Evolutionary conservation across 495 filamentous ascomycete genomes (phyloP), one percentile per base, ranked within the genome.

Genomic region (Lasiosphaeria hispida): DNA sequence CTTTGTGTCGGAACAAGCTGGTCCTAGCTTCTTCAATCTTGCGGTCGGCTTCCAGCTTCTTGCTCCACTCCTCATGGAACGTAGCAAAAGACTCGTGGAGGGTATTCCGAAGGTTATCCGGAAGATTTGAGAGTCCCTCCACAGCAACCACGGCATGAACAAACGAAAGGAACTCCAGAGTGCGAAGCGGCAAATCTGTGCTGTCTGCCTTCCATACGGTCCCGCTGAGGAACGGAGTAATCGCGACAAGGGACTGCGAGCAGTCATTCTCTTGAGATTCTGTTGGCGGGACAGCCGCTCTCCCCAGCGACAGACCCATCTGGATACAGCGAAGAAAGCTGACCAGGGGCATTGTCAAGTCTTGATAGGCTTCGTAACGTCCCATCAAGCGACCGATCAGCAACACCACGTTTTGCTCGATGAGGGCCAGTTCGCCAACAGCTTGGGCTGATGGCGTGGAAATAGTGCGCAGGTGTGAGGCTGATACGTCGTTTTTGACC

Each of bases 251-350:
- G 13, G 72, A 63, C 14, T 63, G 62, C 10, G 78, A 66, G 50
- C 58, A 33, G 40, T 55, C 51, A 11, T 70, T 23, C 57, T 63
- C 63, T 50, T 65, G 57, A 45, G 63, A 53, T 18, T 66, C 14
- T 4, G 66, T 58, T 7, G 59, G 57, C n/a, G 71, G 61, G 0
- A 63, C 49, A 40, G 77, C 65, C 33, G 63, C 77, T 38, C 78
- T 77, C 4, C 66, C 66, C 33, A 96, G 70, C 13, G 81, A 87
- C 34, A 96, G 66, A 10, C 92, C 91, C 55, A 93, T 68, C 59
- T 88, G 87, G 10, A 99, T 77, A 53, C 90, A 87, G 53, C 88
- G 84, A 8, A 97, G 79, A 62, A 97, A 91, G 44, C 87, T 89
- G 57, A 92, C 78, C 40, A 91, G 75, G 2, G 92, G 92, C 47